These are phyloP conservation scores for Candida sanyaensis DNA, from an alignment of 1,139 yeast species.

Conservation along the genomic window DNA sequence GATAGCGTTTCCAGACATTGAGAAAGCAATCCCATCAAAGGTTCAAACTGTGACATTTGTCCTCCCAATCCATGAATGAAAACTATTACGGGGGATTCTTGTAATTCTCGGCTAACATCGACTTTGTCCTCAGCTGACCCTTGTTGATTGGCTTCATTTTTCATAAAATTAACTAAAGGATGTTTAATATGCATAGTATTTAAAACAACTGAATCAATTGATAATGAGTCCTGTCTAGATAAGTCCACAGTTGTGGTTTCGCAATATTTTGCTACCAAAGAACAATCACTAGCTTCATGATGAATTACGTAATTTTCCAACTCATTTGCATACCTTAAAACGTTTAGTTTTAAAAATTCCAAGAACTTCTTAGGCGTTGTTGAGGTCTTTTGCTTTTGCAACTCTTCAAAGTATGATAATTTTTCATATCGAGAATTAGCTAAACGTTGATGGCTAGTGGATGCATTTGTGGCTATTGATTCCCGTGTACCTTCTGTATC, in stretches of 20 bases:
- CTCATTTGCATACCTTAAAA: constrained; percentile 26
- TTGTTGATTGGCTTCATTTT: constrained; percentile 33
- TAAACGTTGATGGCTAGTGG: constrained; percentile 7
- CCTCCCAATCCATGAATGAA: constrained; percentile 81
- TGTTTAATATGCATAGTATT: constrained; percentile 53
- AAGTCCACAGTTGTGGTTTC: constrained; percentile 39
- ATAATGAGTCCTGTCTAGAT: constrained; percentile 18
- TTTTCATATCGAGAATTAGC: background rate
- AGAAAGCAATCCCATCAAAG: constrained; percentile 61
- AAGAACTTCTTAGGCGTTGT: constrained; percentile 24
- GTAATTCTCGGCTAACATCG: constrained; percentile 35
- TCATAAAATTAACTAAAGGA: constrained; percentile 51
- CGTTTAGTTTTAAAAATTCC: constrained; percentile 27
- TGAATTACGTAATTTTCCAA: constrained; percentile 42
- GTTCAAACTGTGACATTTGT: constrained; percentile 72
- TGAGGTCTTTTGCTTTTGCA: constrained; percentile 21
- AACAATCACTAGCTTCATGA: constrained; percentile 56
- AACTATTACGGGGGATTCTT: constrained; percentile 57
- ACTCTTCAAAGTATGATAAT: constrained; percentile 5
- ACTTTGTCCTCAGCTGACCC: constrained; percentile 18
- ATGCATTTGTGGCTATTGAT: constrained; percentile 15
- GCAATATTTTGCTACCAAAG: constrained; percentile 52
- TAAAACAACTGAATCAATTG: constrained; percentile 39
- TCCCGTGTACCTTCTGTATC: constrained; percentile 17
- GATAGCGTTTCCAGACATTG: constrained; percentile 67